These are phyloP conservation scores for Pyropia haitanensis DNA, from an alignment of 23 red algal genomes.

Conservation along the genomic window DNA sequence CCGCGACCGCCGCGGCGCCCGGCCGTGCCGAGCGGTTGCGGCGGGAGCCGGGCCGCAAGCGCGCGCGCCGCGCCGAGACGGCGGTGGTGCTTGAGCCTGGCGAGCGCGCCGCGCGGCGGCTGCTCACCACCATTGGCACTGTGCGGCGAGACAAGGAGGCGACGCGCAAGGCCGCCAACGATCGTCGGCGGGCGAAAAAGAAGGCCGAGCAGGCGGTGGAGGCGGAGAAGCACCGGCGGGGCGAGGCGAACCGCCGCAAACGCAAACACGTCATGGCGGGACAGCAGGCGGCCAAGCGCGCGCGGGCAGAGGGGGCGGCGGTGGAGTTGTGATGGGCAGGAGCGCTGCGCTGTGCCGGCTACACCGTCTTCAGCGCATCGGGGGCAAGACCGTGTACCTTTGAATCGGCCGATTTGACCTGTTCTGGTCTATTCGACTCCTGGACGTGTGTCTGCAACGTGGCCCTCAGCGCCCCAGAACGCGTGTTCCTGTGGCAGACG, in stretches of 20 bases:
- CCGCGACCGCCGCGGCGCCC: background rate
- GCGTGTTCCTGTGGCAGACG: too few relatives aligned
- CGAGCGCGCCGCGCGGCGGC: slow-evolving; percentile 25
- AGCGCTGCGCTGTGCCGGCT: too few relatives aligned
- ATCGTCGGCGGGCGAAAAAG: slow-evolving; percentile 4
- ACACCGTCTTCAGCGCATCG: too few relatives aligned
- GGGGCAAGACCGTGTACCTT: too few relatives aligned
- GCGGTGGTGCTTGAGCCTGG: slow-evolving; percentile 40
- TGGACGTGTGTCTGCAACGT: too few relatives aligned
- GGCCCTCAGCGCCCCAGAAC: too few relatives aligned
- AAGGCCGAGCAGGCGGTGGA: slow-evolving; percentile 23
- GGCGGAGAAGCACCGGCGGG: slow-evolving; percentile 15
- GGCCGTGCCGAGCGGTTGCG: slow-evolving; percentile 3
- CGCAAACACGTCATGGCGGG: slow-evolving; percentile 48
- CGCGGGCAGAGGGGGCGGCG: too few relatives aligned
- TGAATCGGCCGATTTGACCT: too few relatives aligned
- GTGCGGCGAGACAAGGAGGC: slow-evolving; percentile 46
- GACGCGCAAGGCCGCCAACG: slow-evolving; percentile 34
- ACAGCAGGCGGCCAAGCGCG: slow-evolving; percentile 8
- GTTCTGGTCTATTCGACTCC: too few relatives aligned
- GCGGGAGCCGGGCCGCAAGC: slow-evolving; percentile 12
- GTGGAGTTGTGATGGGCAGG: too few relatives aligned
- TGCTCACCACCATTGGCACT: slow-evolving; percentile 41
- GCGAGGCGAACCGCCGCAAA: slow-evolving; percentile 34
- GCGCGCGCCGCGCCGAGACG: slow-evolving; percentile 20